phyloP scores from a whole-genome alignment of 2,329 filamentous ascomycete genomes.

The Neurospora sp. region DNA sequence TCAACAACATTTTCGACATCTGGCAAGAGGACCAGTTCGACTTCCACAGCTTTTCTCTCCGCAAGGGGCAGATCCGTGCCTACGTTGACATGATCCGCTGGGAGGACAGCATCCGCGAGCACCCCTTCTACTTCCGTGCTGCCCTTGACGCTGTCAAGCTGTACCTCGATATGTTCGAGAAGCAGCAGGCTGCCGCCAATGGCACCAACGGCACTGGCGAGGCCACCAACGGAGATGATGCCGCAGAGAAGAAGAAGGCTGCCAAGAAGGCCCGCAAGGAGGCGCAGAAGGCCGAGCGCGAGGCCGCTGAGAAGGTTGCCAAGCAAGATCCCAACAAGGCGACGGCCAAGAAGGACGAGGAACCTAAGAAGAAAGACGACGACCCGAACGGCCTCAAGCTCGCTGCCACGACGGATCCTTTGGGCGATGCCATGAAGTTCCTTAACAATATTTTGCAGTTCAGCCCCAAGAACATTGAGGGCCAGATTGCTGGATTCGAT shows the following conservation, averaged over 20 bases:
- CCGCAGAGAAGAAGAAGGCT: slow-evolving; percentile 72
- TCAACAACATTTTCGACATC: slow-evolving; percentile 88
- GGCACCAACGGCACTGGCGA: slow-evolving; percentile 49
- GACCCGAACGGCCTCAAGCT: slow-evolving; percentile 79
- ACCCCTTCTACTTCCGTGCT: slow-evolving; percentile 83
- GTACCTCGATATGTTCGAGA: slow-evolving; percentile 71
- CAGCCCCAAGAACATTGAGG: slow-evolving; percentile 70
- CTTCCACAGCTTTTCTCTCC: slow-evolving; percentile 94
- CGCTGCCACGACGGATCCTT: slow-evolving; percentile 68
- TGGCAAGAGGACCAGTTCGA: slow-evolving; percentile 99
- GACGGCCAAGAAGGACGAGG: slow-evolving; percentile 46
- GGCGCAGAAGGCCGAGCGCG: slow-evolving; percentile 60
- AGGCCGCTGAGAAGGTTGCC: slow-evolving; percentile 66
- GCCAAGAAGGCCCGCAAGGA: slow-evolving; percentile 74
- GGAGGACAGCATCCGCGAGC: slow-evolving; percentile 85
- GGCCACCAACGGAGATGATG: slow-evolving; percentile 51
- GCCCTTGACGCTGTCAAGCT: slow-evolving; percentile 72
- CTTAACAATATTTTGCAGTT: slow-evolving; percentile 71
- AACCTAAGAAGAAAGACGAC: slow-evolving; percentile 73
- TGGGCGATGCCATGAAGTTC: slow-evolving; percentile 83
- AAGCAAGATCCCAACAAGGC: slow-evolving; percentile 79
- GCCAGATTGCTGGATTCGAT: slow-evolving; percentile 80
- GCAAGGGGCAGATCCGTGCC: slow-evolving; percentile 89
- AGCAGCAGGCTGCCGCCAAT: slow-evolving; percentile 52
- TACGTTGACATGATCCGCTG: slow-evolving; percentile 95